Evolutionary conservation across 2,329 filamentous ascomycete genomes (phyloP), one percentile per base, ranked within the genome.

Genomic region (Monosporascus sp.): DNA sequence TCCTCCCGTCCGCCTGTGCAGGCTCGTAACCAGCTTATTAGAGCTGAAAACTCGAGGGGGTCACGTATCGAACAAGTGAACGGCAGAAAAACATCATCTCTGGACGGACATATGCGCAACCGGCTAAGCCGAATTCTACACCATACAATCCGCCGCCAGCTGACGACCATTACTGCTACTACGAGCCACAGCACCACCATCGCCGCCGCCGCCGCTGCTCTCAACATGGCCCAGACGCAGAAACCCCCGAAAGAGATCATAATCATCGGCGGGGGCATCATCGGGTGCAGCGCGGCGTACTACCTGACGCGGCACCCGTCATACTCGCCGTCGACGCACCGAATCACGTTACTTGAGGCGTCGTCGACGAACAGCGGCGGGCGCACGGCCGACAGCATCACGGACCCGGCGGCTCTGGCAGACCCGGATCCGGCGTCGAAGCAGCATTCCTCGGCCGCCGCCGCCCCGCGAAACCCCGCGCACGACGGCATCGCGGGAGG

Each of bases 261-360:
- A 49, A 67, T 71, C 51, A 58, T 71, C 77, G 86, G 88, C 59
- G 88, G 87, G 54, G 88, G 88, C 55, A 89, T 91, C 50, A 90
- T 91, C 56, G 88, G 88, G 57, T 86, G 82, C 67, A 88, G 83
- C 56, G 83, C 84, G 3, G 87, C 88, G 22, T 91, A 91, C 62
- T 91, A 81, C 64, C 74, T 90, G 14, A 88, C 87, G 0, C 81
- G 85, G 56, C 87, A 91, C 65, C 81, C 85, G 1, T 79, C 77
- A 5, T 91, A 85, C 70, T 77, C 88, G 59, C 80, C 81, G 31
- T 69, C 78, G 31, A 80, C 74, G 47, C 85, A 90, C 65, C 82
- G 74, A 39, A 84, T 92, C 60, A 89, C 85, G 0, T 77, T 92
- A 15, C 74, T 91, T 48, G 88, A 92, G 73, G 86, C 88, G 1